Percentiles rank a stretch among this genome's conserved stretches.
Evolutionary conservation across 208 protist species (phyloP).

Genomic region (Trypanosoma platydactyli): DNA sequence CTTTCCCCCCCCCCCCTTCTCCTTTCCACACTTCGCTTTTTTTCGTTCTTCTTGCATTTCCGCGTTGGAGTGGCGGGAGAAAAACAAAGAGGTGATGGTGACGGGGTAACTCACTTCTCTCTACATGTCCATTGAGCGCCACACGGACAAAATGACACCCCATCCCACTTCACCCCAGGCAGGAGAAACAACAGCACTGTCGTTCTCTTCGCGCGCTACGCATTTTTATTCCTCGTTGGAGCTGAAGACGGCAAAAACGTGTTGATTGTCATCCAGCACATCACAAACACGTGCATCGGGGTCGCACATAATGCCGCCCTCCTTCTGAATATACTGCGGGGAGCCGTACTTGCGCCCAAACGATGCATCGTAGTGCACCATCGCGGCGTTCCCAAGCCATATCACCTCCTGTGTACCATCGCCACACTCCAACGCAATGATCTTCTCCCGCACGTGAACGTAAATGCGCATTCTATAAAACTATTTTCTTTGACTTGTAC

Average conservation of each 20-base stretch:
- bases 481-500: slow-evolving; percentile 1
- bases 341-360: slow-evolving; percentile 70
- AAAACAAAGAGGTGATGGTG: too few species aligned
- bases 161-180: too few species aligned
- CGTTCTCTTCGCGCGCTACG: too few species aligned
- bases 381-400: slow-evolving; percentile 86
- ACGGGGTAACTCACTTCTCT: too few species aligned
- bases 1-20: neutral
- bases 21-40: too few species aligned
- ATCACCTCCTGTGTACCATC: slow-evolving; percentile 81
- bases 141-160: too few species aligned
- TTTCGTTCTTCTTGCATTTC: too few species aligned
- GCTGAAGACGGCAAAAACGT: slow-evolving; percentile 80
- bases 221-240: slow-evolving; percentile 16
- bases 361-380: slow-evolving; percentile 86
- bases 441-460: slow-evolving; percentile 85
- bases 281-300: slow-evolving; percentile 66
- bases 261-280: slow-evolving; percentile 77
- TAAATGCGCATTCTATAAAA: slow-evolving; percentile 60
- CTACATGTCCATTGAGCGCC: too few species aligned
- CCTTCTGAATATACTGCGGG: slow-evolving; percentile 71
- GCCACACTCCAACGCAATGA: slow-evolving; percentile 81
- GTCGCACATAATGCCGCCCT: slow-evolving; percentile 82
- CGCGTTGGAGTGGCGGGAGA: too few species aligned
- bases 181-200: too few species aligned